Evolutionary conservation across 164 flowering plant genomes (phyloP).

Genomic region (Vitis rotundifolia): DNA sequence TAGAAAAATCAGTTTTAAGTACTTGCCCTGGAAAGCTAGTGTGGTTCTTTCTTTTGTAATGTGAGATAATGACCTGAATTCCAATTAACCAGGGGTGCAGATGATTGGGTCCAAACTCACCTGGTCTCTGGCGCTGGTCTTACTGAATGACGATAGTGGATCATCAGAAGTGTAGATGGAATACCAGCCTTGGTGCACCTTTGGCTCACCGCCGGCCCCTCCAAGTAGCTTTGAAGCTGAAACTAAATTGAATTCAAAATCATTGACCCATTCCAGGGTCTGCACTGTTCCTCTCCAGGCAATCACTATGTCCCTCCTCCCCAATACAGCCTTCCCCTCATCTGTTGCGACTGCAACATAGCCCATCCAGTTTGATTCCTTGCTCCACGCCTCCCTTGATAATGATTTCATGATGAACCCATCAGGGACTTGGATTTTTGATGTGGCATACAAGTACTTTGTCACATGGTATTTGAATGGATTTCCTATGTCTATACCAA

Average conservation of each 20-base stretch:
- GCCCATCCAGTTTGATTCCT: constrained; percentile 66
- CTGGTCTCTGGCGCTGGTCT: constrained; percentile 59
- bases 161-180: constrained; percentile 57
- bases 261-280: constrained; percentile 45
- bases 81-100: too few species aligned
- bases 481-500: constrained; percentile 30
- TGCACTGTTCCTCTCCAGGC: constrained; percentile 52
- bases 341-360: constrained; percentile 54
- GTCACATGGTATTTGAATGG: constrained; percentile 39
- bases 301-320: constrained; percentile 53
- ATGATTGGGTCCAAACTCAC: constrained; percentile 17
- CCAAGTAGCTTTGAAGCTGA: constrained; percentile 30
- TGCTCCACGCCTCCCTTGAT: constrained; percentile 61
- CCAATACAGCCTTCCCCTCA: constrained; percentile 31
- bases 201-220: not conserved
- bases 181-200: constrained; percentile 59
- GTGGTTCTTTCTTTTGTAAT: too few species aligned
- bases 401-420: constrained; percentile 36
- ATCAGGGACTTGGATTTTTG: constrained; percentile 40
- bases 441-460: constrained; percentile 45
- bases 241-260: constrained; percentile 39
- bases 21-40: too few species aligned
- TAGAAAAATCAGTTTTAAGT: not conserved
- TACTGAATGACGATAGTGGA: constrained; percentile 35
- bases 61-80: too few species aligned